Conservation (phyloP, 2,329 filamentous ascomycete genomes). For the Huntiella decipiens region DNA sequence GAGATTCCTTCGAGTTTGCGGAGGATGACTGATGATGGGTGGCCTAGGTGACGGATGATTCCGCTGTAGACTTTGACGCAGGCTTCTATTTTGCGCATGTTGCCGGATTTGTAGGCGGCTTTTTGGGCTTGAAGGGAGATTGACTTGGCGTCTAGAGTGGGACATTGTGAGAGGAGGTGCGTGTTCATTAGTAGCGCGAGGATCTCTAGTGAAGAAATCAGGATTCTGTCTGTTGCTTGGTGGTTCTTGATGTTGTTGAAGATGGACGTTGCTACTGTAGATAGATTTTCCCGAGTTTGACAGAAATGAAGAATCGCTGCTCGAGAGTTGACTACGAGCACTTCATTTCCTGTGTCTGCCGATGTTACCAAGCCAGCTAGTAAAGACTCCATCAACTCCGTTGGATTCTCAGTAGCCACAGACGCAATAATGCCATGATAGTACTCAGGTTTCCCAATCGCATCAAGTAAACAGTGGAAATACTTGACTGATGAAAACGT, state of each 20-base stretch:
- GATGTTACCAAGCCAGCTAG: constrained; percentile 52
- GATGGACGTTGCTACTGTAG: constrained; percentile 30
- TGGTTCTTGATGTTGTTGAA: constrained; percentile 32
- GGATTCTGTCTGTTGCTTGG: constrained; percentile 46
- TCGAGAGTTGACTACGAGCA: constrained; percentile 50
- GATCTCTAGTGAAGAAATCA: constrained; percentile 60
- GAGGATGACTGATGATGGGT: background rate
- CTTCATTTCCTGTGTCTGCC: constrained; percentile 60
- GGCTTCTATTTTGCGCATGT: constrained; percentile 63
- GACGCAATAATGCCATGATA: constrained; percentile 21
- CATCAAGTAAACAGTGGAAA: constrained; percentile 33
- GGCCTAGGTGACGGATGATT: constrained; percentile 27
- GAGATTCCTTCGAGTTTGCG: constrained; percentile 19
- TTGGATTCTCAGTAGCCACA: constrained; percentile 18
- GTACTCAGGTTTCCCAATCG: constrained; percentile 20
- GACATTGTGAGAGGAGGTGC: constrained; percentile 25
- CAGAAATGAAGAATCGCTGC: constrained; percentile 36
- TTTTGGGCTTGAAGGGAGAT: constrained; percentile 57
- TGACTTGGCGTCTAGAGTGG: constrained; percentile 26
- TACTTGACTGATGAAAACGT: constrained; percentile 41
- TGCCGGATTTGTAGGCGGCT: constrained; percentile 65
- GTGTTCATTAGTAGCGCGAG: constrained; percentile 58
- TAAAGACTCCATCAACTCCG: constrained; percentile 30
- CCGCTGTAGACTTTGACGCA: constrained; percentile 64
- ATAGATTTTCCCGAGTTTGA: constrained; percentile 17